These are phyloP conservation scores for Udeniomyces megalosporus DNA, from an alignment of 768 basidiomycete species.

Conservation along the genomic window DNA sequence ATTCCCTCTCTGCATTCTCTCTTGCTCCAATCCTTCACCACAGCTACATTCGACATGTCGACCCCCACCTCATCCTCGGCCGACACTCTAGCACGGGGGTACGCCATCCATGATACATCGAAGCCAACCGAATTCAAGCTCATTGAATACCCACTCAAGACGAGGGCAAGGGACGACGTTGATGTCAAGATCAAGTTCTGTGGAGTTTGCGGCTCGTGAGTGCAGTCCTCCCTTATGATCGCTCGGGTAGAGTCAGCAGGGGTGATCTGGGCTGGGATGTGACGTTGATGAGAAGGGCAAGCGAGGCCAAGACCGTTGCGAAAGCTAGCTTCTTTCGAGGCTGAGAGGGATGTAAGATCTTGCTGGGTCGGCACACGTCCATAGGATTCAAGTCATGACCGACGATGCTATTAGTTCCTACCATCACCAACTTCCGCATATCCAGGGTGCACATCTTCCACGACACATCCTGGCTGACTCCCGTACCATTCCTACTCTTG, in stretches of 20 bases:
- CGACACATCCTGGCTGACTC: background rate
- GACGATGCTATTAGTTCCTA: background rate
- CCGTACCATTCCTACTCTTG: background rate
- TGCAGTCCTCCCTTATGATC: background rate
- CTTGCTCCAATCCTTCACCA: no score
- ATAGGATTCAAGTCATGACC: no score
- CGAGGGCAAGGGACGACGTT: conserved; percentile 36
- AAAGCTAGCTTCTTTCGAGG: no score
- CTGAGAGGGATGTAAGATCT: no score
- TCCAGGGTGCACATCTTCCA: no score
- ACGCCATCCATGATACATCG: conserved; percentile 10
- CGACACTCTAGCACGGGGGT: background rate
- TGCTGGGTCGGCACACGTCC: no score
- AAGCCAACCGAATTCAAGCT: conserved; percentile 15
- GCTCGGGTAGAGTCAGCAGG: no score
- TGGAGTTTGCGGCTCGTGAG: conserved; percentile 11
- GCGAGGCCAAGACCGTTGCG: no score
- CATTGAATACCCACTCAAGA: conserved; percentile 39
- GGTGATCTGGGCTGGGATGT: no score
- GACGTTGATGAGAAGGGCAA: no score
- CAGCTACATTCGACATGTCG: no score
- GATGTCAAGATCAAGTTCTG: conserved; percentile 41
- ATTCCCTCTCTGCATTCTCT: no score
- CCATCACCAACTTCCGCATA: background rate
- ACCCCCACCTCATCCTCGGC: background rate